phyloP scores from a whole-genome alignment of 2,329 filamentous ascomycete species.

The Rhynchosporium graminicola region DNA sequence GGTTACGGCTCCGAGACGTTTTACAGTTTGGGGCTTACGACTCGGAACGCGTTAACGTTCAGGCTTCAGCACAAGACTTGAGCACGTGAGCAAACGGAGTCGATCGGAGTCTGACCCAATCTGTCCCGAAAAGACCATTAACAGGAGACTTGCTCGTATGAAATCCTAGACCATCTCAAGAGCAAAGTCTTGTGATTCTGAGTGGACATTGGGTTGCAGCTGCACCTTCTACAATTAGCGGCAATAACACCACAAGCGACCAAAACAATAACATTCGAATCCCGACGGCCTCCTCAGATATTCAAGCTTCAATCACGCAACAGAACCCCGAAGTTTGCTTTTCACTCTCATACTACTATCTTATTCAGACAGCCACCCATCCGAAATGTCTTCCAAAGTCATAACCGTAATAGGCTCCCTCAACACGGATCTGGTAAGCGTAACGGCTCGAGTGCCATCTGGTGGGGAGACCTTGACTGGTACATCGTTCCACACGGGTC shows the following conservation, averaged over 20 bases:
- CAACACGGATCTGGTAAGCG: constrained; percentile 90
- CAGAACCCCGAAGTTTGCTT: not conserved
- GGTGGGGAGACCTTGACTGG: constrained; percentile 88
- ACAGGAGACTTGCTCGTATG: too few relatives aligned
- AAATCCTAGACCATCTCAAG: too few relatives aligned
- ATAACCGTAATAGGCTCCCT: constrained; percentile 91
- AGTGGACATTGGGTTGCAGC: not conserved
- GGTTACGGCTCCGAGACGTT: not conserved
- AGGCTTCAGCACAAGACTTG: constrained; percentile 19
- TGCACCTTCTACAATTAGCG: not conserved
- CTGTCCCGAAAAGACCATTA: too few relatives aligned
- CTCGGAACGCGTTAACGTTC: constrained; percentile 18
- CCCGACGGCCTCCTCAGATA: not conserved
- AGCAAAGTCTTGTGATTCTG: not conserved
- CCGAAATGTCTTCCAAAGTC: constrained; percentile 33
- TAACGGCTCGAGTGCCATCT: constrained; percentile 78
- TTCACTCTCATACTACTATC: not conserved
- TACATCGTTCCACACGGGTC: constrained; percentile 73
- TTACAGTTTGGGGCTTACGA: constrained; percentile 18
- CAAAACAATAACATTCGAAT: not conserved
- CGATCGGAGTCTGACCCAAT: too few relatives aligned
- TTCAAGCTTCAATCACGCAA: not conserved
- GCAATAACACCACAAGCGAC: not conserved
- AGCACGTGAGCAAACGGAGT: constrained; percentile 17
- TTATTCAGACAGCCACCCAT: not conserved